Conservation (phyloP, 78 protist genomes). For the slime mould (Dictyostelium discoideum) region DNA sequence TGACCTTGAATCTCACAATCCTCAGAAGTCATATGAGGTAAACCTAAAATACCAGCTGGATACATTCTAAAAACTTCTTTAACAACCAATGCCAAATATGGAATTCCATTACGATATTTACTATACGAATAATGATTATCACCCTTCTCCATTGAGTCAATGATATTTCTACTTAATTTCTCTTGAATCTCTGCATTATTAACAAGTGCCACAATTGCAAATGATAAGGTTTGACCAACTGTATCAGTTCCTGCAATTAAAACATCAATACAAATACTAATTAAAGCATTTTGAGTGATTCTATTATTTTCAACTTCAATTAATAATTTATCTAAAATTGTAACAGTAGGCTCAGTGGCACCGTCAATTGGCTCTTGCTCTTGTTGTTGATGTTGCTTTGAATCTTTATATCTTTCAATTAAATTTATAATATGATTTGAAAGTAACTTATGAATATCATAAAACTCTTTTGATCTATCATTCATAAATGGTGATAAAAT, state of each 20-base stretch:
- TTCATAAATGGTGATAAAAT: background rate
- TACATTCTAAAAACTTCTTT: constrained; percentile 28
- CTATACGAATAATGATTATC: background rate
- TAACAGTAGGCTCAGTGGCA: background rate
- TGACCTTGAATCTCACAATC: constrained; percentile 1
- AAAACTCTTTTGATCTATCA: constrained; percentile 5
- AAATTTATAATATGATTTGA: background rate
- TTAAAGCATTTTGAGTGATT: background rate
- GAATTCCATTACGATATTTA: background rate
- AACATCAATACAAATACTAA: constrained; percentile 11
- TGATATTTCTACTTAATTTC: background rate
- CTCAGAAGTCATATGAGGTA: constrained; percentile 27
- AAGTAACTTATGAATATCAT: background rate
- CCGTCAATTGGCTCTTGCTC: background rate
- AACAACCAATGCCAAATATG: background rate
- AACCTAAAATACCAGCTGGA: constrained; percentile 37
- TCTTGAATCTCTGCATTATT: constrained; percentile 30
- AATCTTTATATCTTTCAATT: background rate
- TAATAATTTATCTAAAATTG: constrained; percentile 15
- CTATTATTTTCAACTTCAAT: constrained; percentile 17
- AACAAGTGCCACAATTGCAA: background rate
- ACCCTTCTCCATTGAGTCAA: background rate
- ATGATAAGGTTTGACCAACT: background rate
- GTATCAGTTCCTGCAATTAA: constrained; percentile 22
- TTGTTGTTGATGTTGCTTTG: background rate